Percentiles rank a stretch among this genome's conserved stretches.
phyloP scores from a whole-genome alignment of 495 filamentous ascomycete genomes.

The Hamigera avellanea region DNA sequence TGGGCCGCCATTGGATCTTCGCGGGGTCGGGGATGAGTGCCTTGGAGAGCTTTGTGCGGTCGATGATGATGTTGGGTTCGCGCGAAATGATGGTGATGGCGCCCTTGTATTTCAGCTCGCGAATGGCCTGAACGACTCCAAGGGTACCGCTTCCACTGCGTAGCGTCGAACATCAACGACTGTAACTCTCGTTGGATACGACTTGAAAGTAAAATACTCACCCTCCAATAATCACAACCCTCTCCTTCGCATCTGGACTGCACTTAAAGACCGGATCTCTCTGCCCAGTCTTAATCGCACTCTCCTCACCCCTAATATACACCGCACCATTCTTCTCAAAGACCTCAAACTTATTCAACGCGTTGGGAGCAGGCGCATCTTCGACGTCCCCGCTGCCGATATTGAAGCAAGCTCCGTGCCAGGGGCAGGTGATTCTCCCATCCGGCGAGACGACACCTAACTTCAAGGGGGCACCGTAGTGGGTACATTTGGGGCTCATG shows the following conservation, averaged over 20 bases:
- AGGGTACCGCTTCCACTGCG: conserved; percentile 63
- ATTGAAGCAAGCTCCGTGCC: conserved; percentile 96
- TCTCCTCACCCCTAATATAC: conserved; percentile 74
- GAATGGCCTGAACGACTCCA: conserved; percentile 68
- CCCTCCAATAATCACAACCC: conserved; percentile 80
- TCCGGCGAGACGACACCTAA: conserved; percentile 72
- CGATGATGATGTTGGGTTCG: conserved; percentile 77
- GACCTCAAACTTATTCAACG: conserved; percentile 68
- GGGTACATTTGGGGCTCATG: conserved; percentile 78
- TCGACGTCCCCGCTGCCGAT: conserved; percentile 85
- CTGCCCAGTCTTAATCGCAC: conserved; percentile 63
- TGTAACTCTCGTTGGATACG: too few relatives aligned
- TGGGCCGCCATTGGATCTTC: conserved; percentile 64
- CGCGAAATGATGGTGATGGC: conserved; percentile 72
- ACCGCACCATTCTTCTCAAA: conserved; percentile 67
- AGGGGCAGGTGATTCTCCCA: conserved; percentile 81
- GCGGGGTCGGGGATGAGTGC: conserved; percentile 72
- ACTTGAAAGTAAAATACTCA: conserved; percentile 24
- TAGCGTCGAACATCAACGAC: neutral
- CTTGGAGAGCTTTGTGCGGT: conserved; percentile 93
- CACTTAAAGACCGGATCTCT: conserved; percentile 66
- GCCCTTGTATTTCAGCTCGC: conserved; percentile 71
- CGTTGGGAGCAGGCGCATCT: conserved; percentile 81
- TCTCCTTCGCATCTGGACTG: conserved; percentile 48
- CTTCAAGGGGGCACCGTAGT: conserved; percentile 83